These are phyloP conservation scores for Melianthus villosus DNA, from an alignment of 441 rosid species.

Conservation along the genomic window DNA sequence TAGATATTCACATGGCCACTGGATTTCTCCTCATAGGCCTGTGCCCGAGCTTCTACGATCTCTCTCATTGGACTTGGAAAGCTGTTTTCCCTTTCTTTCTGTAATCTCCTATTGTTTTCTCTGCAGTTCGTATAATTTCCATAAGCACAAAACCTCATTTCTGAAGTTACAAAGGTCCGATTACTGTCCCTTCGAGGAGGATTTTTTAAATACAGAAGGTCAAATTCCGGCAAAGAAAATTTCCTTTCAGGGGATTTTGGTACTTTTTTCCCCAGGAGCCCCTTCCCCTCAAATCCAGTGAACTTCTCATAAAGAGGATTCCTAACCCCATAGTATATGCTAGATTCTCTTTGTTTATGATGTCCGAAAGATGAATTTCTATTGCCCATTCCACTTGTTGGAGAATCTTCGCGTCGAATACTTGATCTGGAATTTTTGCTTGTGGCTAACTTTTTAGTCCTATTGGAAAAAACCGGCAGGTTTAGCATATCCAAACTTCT, in stretches of 20 bases:
- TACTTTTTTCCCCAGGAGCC: too few species aligned
- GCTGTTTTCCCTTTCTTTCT: slow-evolving; percentile 16
- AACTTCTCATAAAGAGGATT: too few species aligned
- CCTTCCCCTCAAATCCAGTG: too few species aligned
- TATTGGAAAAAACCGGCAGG: slow-evolving; percentile 7
- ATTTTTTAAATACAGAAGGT: too few species aligned
- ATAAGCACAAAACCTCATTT: too few species aligned
- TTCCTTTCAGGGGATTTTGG: too few species aligned
- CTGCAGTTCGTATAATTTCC: slow-evolving; percentile 18
- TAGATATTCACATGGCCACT: slow-evolving; percentile 10
- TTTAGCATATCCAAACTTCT: slow-evolving; percentile 37
- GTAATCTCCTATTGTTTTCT: slow-evolving; percentile 10
- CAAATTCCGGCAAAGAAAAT: too few species aligned
- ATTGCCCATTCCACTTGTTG: slow-evolving; percentile 13
- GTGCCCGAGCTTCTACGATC: slow-evolving; percentile 15
- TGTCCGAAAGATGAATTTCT: slow-evolving; percentile 18
- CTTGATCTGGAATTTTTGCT: slow-evolving; percentile 7
- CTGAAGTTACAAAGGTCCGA: too few species aligned
- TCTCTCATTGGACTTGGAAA: slow-evolving; percentile 21
- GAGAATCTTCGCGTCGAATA: slow-evolving; percentile 12
- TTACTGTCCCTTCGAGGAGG: too few species aligned
- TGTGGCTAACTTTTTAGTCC: slow-evolving; percentile 9
- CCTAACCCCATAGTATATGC: too few species aligned
- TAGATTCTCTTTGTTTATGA: slow-evolving; percentile 18
- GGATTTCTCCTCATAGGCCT: slow-evolving; percentile 7